Conservation (phyloP, 192 early-diverging fungal genomes). For the Coemansia sp. region DNA sequence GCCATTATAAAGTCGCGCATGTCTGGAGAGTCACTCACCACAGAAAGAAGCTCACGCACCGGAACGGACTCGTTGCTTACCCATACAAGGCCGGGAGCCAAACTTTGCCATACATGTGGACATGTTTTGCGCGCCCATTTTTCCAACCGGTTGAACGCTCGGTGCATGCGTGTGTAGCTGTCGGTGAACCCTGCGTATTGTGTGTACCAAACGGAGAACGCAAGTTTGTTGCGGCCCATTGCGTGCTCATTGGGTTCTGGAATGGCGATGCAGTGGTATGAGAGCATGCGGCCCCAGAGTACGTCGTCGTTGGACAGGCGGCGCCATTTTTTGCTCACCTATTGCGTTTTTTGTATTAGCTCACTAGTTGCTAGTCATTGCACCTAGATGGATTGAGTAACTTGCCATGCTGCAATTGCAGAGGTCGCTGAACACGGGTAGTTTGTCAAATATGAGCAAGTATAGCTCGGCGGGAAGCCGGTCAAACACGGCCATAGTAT, state of each 20-base stretch:
- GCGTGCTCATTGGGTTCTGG: background rate
- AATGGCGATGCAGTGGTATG: constrained; percentile 8
- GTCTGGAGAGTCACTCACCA: constrained; percentile 34
- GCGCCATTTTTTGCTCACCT: constrained; percentile 27
- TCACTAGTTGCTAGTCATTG: background rate
- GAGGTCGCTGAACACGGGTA: constrained; percentile 16
- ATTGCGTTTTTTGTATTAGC: constrained; percentile 1
- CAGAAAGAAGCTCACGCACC: constrained; percentile 38
- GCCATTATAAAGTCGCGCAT: constrained; percentile 49
- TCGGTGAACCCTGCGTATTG: constrained; percentile 32
- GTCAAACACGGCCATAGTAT: background rate
- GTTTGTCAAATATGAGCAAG: constrained; percentile 22
- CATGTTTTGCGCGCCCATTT: constrained; percentile 23
- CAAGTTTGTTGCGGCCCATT: constrained; percentile 18
- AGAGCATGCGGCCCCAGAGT: constrained; percentile 35
- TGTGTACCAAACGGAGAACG: constrained; percentile 27
- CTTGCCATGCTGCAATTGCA: constrained; percentile 39
- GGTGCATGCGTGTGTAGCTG: constrained; percentile 47
- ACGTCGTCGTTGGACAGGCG: constrained; percentile 20
- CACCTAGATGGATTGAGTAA: background rate
- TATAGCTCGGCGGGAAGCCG: constrained; percentile 31
- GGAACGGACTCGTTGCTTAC: constrained; percentile 35
- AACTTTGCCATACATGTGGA: constrained; percentile 21
- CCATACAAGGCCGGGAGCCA: constrained; percentile 43
- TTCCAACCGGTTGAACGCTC: constrained; percentile 22